Percentiles rank a stretch among this genome's conserved stretches.
These are phyloP conservation scores for Boletus tylopilopsis DNA, from an alignment of 768 basidiomycete genomes.

Conservation along the genomic window DNA sequence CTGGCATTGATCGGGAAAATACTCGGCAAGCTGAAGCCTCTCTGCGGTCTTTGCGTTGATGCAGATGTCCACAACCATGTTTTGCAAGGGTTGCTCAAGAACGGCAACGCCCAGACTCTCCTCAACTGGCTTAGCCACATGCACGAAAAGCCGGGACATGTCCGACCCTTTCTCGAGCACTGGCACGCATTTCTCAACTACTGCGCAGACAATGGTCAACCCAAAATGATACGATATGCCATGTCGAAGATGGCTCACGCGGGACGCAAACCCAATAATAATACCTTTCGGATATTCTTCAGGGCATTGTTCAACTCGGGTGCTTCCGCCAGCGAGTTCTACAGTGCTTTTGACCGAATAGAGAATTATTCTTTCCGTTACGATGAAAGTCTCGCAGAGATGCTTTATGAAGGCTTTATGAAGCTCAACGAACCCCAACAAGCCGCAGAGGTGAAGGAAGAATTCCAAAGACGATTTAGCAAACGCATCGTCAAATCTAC, in stretches of 20 bases:
- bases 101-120: slow-evolving; percentile 42
- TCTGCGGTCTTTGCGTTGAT: slow-evolving; percentile 45
- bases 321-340: slow-evolving; percentile 32
- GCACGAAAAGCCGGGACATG: slow-evolving; percentile 43
- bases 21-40: slow-evolving; percentile 43
- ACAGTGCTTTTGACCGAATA: slow-evolving; percentile 45
- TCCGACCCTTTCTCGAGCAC: slow-evolving; percentile 47
- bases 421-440: slow-evolving; percentile 34
- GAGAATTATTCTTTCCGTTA: slow-evolving; percentile 40
- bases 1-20: slow-evolving; percentile 52
- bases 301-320: slow-evolving; percentile 37
- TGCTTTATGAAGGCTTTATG: slow-evolving; percentile 43
- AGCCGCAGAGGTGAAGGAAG: slow-evolving; percentile 37
- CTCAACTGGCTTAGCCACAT: slow-evolving; percentile 53
- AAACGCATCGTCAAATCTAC: slow-evolving; percentile 26
- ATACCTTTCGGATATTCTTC: slow-evolving; percentile 50
- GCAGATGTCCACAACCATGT: slow-evolving; percentile 48
- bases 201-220: slow-evolving; percentile 30
- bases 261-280: slow-evolving; percentile 40
- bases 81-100: slow-evolving; percentile 44
- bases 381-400: slow-evolving; percentile 38
- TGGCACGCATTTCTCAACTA: slow-evolving; percentile 52
- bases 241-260: slow-evolving; percentile 37
- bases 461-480: slow-evolving; percentile 35
- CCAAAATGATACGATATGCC: slow-evolving; percentile 24